phyloP scores from a whole-genome alignment of 129 eudicot species.

The Flaveria sonorensis region DNA sequence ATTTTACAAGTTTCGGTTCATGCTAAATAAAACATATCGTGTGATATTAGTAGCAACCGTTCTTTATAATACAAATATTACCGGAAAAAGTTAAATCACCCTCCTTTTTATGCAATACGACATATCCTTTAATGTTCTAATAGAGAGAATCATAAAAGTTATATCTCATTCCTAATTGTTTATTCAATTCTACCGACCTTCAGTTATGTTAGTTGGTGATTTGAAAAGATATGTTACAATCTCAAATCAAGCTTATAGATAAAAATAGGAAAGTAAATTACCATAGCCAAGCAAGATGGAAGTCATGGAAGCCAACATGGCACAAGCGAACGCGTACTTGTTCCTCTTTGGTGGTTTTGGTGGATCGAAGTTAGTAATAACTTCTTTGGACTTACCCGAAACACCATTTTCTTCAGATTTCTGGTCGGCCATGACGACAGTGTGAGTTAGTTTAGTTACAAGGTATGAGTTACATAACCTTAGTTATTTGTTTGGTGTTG shows the following conservation, averaged over 20 bases:
- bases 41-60: no score
- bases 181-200: not conserved
- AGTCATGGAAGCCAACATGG: constrained; percentile 74
- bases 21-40: no score
- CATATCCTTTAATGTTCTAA: not conserved
- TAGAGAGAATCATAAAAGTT: no score
- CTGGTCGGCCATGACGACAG: constrained; percentile 44
- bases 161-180: not conserved
- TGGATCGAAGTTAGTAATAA: constrained; percentile 44
- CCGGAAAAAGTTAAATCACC: no score
- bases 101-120: no score
- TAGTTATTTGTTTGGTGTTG: not conserved
- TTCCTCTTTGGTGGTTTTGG: constrained; percentile 52
- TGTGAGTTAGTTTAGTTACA: constrained; percentile 13
- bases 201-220: not conserved
- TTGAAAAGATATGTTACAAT: not conserved
- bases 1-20: no score
- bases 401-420: constrained; percentile 35
- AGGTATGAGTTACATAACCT: constrained; percentile 27
- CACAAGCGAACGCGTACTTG: constrained; percentile 60
- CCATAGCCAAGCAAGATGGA: constrained; percentile 71
- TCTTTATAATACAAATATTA: no score
- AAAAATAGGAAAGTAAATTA: constrained; percentile 14
- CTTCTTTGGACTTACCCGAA: constrained; percentile 30
- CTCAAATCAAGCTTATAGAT: not conserved